Percentiles rank a stretch among this genome's conserved stretches.
These are phyloP conservation scores for Colletotrichum simmondsii DNA, from an alignment of 2,329 filamentous ascomycete species.

Conservation along the genomic window DNA sequence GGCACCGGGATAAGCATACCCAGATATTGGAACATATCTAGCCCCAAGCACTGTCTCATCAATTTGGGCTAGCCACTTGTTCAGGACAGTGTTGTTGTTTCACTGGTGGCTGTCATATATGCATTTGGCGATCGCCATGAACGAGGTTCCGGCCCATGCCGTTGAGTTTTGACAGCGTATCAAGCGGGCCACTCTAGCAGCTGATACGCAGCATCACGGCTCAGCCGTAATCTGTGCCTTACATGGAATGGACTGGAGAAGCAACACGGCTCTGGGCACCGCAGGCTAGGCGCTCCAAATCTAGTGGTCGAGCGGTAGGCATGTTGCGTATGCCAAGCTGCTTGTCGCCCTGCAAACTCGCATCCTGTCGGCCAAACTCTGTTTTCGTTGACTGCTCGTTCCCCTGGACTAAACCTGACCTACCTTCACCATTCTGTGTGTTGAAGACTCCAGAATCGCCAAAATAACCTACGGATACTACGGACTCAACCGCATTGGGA, in stretches of 20 bases:
- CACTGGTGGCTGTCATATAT: neutral
- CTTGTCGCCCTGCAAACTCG: slow-evolving; percentile 18
- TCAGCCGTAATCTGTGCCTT: slow-evolving; percentile 20
- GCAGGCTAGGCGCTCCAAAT: slow-evolving; percentile 16
- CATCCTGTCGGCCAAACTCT: slow-evolving; percentile 15
- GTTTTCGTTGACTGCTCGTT: slow-evolving; percentile 13
- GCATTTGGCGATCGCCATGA: slow-evolving; percentile 6
- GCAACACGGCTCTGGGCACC: neutral
- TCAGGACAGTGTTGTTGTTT: slow-evolving; percentile 7
- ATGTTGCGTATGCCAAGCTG: slow-evolving; percentile 24
- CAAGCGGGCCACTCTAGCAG: neutral
- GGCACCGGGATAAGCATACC: slow-evolving; percentile 19
- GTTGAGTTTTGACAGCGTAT: neutral
- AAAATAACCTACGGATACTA: neutral
- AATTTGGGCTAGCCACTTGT: neutral
- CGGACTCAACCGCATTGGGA: neutral
- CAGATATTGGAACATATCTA: slow-evolving; percentile 7
- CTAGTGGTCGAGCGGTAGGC: slow-evolving; percentile 11
- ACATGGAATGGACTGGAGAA: slow-evolving; percentile 21
- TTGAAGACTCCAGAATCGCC: neutral
- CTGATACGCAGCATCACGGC: slow-evolving; percentile 1
- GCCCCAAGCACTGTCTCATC: slow-evolving; percentile 10
- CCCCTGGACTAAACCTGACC: neutral
- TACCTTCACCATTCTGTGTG: neutral
- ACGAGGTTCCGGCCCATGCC: slow-evolving; percentile 4